Evolutionary conservation across 371 early-diverging fungal species (phyloP).

Genomic region (Circinella minor): DNA sequence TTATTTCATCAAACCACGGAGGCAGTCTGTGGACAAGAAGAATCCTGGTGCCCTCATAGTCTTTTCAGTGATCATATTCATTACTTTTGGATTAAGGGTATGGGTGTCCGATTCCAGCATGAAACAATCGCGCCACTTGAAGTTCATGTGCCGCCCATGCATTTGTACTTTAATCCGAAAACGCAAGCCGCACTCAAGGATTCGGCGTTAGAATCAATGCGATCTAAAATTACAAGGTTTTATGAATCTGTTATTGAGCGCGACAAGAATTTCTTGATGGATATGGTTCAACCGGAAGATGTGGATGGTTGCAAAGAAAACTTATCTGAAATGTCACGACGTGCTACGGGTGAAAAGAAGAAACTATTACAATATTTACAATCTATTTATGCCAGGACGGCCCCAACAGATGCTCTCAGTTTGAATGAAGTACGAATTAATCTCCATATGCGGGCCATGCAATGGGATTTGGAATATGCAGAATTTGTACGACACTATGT

Average conservation of each 20-base stretch:
- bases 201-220: constrained; percentile 62
- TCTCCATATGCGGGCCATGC: constrained; percentile 74
- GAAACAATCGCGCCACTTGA: constrained; percentile 82
- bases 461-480: constrained; percentile 87
- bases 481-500: constrained; percentile 77
- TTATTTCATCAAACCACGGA: constrained; percentile 75
- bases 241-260: constrained; percentile 77
- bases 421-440: constrained; percentile 77
- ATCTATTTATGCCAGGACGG: constrained; percentile 77
- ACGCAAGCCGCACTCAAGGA: constrained; percentile 65
- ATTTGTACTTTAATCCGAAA: constrained; percentile 65
- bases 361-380: constrained; percentile 81
- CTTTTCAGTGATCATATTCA: constrained; percentile 84
- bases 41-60: constrained; percentile 84
- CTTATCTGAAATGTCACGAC: constrained; percentile 65
- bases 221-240: constrained; percentile 65
- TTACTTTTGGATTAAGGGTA: constrained; percentile 78
- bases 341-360: constrained; percentile 78
- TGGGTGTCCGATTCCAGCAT: constrained; percentile 81
- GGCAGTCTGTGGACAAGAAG: constrained; percentile 35
- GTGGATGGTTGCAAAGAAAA: constrained; percentile 68
- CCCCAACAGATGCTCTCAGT: constrained; percentile 79
- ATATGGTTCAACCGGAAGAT: constrained; percentile 67
- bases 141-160: constrained; percentile 84
- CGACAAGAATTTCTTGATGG: constrained; percentile 67